Conservation (phyloP, 805 yeast species). For the Martiniozyma abietophila region DNA sequence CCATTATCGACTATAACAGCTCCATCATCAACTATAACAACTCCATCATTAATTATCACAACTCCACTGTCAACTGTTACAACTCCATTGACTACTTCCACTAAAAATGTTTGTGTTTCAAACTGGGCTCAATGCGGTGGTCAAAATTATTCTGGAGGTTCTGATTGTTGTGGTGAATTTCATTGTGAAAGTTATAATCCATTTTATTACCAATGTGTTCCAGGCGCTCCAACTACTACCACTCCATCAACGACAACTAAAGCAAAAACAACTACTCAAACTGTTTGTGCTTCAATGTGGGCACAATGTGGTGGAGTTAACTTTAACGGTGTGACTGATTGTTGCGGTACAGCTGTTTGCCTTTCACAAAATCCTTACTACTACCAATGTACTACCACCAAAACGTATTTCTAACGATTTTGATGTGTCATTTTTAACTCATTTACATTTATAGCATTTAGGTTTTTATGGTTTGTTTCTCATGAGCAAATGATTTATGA, state of each 20-base stretch:
- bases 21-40: neutral
- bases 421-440: no score
- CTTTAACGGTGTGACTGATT: slow-evolving; percentile 15
- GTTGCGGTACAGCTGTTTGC: slow-evolving; percentile 19
- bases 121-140: slow-evolving; percentile 19
- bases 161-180: slow-evolving; percentile 16
- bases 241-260: slow-evolving; percentile 1
- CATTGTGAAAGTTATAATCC: slow-evolving; percentile 16
- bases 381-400: slow-evolving; percentile 18
- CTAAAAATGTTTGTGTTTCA: slow-evolving; percentile 1
- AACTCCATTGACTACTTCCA: slow-evolving; percentile 5
- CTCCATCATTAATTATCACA: neutral
- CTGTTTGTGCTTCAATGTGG: slow-evolving; percentile 10
- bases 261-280: slow-evolving; percentile 7
- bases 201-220: slow-evolving; percentile 18
- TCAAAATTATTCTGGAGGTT: slow-evolving; percentile 11
- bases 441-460: no score
- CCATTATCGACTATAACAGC: neutral
- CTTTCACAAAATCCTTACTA: slow-evolving; percentile 18
- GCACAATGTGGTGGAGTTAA: slow-evolving; percentile 21
- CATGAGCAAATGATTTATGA: no score
- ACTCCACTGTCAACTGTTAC: neutral
- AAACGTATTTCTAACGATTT: no score
- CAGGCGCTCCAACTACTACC: slow-evolving; percentile 9
- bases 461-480: no score